These are phyloP conservation scores for Termitomyces sp. DNA, from an alignment of 768 basidiomycete genomes.

Conservation along the genomic window DNA sequence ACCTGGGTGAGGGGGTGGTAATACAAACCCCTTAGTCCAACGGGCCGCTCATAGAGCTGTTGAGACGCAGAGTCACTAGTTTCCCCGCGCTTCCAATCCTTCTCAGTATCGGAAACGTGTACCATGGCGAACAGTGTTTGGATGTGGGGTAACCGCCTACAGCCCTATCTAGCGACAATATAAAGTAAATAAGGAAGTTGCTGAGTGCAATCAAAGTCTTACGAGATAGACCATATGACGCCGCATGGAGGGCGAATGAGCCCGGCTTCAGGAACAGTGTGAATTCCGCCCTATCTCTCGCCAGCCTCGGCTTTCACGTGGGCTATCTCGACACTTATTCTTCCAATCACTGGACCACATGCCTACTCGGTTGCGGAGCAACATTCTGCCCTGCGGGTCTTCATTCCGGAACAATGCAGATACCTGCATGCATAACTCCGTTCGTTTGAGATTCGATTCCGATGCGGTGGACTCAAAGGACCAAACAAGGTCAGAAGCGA, in stretches of 20 bases:
- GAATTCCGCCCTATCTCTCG: neutral
- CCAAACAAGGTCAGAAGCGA: neutral
- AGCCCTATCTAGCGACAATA: constrained; percentile 5
- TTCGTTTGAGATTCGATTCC: neutral
- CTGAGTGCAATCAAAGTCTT: constrained; percentile 12
- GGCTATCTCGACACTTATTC: neutral
- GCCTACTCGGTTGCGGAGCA: neutral
- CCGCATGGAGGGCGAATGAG: constrained; percentile 4
- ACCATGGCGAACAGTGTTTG: constrained; percentile 10
- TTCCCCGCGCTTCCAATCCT: constrained; percentile 9
- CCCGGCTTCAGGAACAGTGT: neutral
- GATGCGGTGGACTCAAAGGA: neutral
- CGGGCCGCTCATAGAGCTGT: constrained; percentile 16
- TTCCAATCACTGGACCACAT: constrained; percentile 6
- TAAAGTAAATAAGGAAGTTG: constrained; percentile 14
- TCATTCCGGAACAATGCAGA: neutral
- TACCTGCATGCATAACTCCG: neutral
- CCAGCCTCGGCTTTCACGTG: neutral
- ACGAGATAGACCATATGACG: constrained; percentile 13
- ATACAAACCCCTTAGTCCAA: constrained; percentile 17
- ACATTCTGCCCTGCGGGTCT: neutral
- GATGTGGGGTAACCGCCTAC: constrained; percentile 3
- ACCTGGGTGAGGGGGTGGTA: constrained; percentile 20
- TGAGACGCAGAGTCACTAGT: constrained; percentile 13
- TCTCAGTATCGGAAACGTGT: constrained; percentile 15